Percentiles rank a stretch among this genome's conserved stretches.
These are phyloP conservation scores for Rutstroemia sp. DNA, from an alignment of 2,329 filamentous ascomycete genomes.

Conservation along the genomic window DNA sequence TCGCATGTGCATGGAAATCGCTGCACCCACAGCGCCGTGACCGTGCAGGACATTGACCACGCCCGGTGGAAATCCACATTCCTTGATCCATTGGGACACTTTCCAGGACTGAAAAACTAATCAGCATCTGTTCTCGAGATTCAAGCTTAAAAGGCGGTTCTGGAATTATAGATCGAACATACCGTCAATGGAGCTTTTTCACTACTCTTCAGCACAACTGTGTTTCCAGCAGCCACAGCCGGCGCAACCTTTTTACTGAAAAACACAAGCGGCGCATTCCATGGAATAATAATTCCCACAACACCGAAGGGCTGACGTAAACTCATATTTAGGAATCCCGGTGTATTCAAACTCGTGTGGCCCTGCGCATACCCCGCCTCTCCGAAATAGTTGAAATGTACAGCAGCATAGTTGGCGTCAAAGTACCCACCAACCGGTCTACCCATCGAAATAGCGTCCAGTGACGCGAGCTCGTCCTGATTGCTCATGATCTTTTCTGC, in stretches of 20 bases:
- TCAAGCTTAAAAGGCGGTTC: not conserved
- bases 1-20: constrained; percentile 25
- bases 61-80: constrained; percentile 37
- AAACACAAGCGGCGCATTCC: constrained; percentile 44
- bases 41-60: constrained; percentile 35
- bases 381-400: constrained; percentile 25
- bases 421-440: constrained; percentile 27
- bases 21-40: constrained; percentile 25
- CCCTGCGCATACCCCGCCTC: constrained; percentile 31
- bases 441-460: constrained; percentile 33
- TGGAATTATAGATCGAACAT: constrained; percentile 9
- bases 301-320: constrained; percentile 46
- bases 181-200: constrained; percentile 55
- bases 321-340: constrained; percentile 43
- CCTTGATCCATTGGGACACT: constrained; percentile 30
- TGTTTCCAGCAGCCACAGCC: constrained; percentile 50
- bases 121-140: not conserved
- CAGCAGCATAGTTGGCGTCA: constrained; percentile 21
- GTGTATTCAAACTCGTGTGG: constrained; percentile 18
- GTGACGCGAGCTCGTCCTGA: constrained; percentile 39
- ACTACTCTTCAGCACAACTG: constrained; percentile 52
- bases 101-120: constrained; percentile 22
- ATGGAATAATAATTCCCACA: constrained; percentile 47
- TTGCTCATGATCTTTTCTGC: constrained; percentile 36
- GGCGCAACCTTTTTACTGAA: constrained; percentile 48